phyloP scores from a whole-genome alignment of 148 eudicot genomes.

The Tetragonia tetragonoides region DNA sequence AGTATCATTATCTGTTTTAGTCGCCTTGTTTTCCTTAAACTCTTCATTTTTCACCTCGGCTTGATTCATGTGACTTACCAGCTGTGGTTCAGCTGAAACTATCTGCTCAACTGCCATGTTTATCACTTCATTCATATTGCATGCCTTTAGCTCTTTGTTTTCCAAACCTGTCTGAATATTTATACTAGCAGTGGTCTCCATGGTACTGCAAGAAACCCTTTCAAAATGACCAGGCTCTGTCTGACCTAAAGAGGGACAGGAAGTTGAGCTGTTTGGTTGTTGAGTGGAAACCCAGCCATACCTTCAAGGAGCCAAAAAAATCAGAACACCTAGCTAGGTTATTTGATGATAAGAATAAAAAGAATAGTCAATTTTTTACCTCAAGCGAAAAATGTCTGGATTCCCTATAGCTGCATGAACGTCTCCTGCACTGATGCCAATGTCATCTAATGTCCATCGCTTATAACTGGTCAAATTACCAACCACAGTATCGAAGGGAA shows the following conservation, averaged over 20 bases:
- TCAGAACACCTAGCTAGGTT: slow-evolving; percentile 26
- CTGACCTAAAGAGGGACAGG: slow-evolving; percentile 23
- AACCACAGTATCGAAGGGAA: slow-evolving; percentile 44
- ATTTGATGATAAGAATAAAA: background rate
- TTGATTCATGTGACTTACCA: slow-evolving; percentile 17
- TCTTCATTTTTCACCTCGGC: slow-evolving; percentile 23
- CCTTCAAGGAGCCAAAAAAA: slow-evolving; percentile 42
- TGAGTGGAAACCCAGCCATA: slow-evolving; percentile 72
- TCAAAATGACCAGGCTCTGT: slow-evolving; percentile 27
- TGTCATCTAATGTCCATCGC: slow-evolving; percentile 67
- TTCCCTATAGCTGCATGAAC: slow-evolving; percentile 57
- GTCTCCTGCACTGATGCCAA: slow-evolving; percentile 49
- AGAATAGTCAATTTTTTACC: slow-evolving; percentile 38
- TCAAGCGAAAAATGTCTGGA: slow-evolving; percentile 71
- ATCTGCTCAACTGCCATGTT: slow-evolving; percentile 21
- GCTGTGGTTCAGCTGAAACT: slow-evolving; percentile 21
- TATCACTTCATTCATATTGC: slow-evolving; percentile 8
- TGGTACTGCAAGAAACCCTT: slow-evolving; percentile 12
- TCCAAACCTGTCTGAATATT: slow-evolving; percentile 8
- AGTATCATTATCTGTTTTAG: slow-evolving; percentile 24
- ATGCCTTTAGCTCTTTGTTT: slow-evolving; percentile 22
- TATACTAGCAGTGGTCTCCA: slow-evolving; percentile 22
- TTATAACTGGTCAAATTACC: slow-evolving; percentile 33
- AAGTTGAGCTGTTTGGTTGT: slow-evolving; percentile 27
- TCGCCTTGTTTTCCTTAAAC: slow-evolving; percentile 22